Evolutionary conservation across 1,284 basidiomycete species (phyloP).

Genomic region (Marasmius tenuissimus): DNA sequence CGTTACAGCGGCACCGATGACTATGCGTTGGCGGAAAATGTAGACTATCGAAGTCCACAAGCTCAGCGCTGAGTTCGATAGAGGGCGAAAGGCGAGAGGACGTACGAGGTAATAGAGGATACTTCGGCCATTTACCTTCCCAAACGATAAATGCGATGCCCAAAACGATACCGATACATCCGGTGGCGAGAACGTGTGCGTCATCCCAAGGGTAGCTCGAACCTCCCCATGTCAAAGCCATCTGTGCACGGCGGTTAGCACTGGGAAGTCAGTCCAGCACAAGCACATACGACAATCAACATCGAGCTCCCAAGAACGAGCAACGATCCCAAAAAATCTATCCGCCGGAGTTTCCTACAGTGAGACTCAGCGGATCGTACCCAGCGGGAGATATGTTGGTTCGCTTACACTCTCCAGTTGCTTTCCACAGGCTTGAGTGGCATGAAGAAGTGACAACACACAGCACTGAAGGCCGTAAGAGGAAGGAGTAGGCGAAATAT

Average conservation of each 20-base stretch:
- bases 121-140: conserved; percentile 15
- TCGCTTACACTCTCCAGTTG: conserved; percentile 16
- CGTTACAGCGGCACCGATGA: conserved; percentile 21
- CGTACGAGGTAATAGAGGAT: conserved; percentile 6
- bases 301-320: conserved; percentile 15
- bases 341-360: conserved; percentile 15
- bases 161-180: conserved; percentile 10
- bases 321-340: conserved; percentile 17
- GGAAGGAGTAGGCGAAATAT: conserved; percentile 19
- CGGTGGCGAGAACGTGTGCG: conserved; percentile 8
- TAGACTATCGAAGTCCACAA: not conserved
- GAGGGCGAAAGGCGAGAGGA: not conserved
- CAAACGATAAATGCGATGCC: conserved; percentile 17
- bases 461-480: conserved; percentile 13
- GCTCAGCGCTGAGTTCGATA: not conserved
- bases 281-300: conserved; percentile 14
- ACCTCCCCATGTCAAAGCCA: conserved; percentile 22
- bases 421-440: conserved; percentile 18
- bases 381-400: not conserved
- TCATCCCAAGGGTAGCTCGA: conserved; percentile 15
- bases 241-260: conserved; percentile 4
- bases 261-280: not conserved
- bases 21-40: conserved; percentile 19
- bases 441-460: conserved; percentile 19
- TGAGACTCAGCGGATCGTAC: not conserved